These are phyloP conservation scores for Populus nigra DNA, from an alignment of 345 rosid genomes.

Conservation along the genomic window DNA sequence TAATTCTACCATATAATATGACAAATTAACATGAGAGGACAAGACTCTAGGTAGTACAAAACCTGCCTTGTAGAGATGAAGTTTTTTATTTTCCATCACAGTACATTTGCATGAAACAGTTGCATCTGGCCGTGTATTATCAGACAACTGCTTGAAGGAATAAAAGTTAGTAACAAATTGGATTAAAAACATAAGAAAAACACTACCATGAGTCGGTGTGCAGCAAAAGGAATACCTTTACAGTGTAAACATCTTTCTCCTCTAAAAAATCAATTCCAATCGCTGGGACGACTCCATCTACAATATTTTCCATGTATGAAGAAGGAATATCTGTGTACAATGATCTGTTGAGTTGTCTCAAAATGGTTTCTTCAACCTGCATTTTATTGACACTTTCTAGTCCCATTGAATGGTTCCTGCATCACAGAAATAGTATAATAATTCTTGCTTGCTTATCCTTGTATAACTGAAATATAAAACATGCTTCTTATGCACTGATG, in stretches of 20 bases:
- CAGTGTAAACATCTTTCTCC: constrained; percentile 49
- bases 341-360: constrained; percentile 25
- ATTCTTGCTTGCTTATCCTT: background rate
- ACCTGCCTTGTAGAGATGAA: constrained; percentile 58
- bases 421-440: background rate
- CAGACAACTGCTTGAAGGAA: constrained; percentile 42
- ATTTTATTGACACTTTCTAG: constrained; percentile 19
- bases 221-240: constrained; percentile 42
- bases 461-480: background rate
- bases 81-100: constrained; percentile 42
- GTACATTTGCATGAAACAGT: constrained; percentile 55
- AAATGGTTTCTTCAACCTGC: constrained; percentile 28
- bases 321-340: constrained; percentile 45
- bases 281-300: constrained; percentile 32
- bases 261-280: constrained; percentile 34
- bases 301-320: constrained; percentile 35
- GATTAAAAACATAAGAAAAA: background rate
- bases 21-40: too few relatives aligned
- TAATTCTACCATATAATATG: background rate
- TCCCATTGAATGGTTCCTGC: constrained; percentile 28
- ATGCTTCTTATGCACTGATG: background rate
- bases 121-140: constrained; percentile 19
- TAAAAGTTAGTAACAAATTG: background rate
- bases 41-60: background rate
- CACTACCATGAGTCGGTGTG: background rate